Base-by-base conservation (phyloP, 208 protist genomes). In the Leishmania braziliensis region DNA sequence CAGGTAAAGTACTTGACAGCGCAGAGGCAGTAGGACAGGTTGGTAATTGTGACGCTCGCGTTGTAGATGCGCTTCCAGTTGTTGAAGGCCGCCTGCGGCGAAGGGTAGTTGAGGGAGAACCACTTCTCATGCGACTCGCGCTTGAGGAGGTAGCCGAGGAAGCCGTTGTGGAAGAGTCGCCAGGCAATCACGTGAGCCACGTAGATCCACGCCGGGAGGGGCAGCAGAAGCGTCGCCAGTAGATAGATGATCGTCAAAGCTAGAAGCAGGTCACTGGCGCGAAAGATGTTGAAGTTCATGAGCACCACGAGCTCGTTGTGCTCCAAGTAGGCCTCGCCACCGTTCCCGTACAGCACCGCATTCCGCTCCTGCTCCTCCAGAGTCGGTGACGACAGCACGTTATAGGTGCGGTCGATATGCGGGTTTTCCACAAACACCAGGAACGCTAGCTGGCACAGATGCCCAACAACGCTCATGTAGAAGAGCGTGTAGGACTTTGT, bases 1-100 rank as follows among this genome's bases (percentile, higher is more conserved):
- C 89, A 95, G 62, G 80, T 84, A 29, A 88, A 88, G 51, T 88
- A 85, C 66, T 86, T 89, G 54, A 92, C 29, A 18, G 90, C 85
- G 76, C 86, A 93, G 5, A 92, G 80, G 20, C 84, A 63, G 84
- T 86, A 95, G 12, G 85, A 77, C 26, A 89, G n/a, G 68, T 90
- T 91, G 12, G 89, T 91, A 39, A 95, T 84, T 9, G 94, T 95
- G 43, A 95, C 88, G 62, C 85, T 89, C 20, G 88, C 86, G 81
- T 97, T 97, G 86, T 95, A 97, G 72, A 96, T 90, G 51, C 75
- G 88, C 81, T 98, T 98, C 95, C 96, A 99, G 83, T 97, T 96
- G 81, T 88, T 82, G 83, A 99, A 98, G 29, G 96, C 96, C 20
- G 85, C 43, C 63, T 92, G 86, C 50, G 84, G 91, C 58, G 78